phyloP scores from a whole-genome alignment of 73 alveolate species.

The Tetrahymena elliotti region DNA sequence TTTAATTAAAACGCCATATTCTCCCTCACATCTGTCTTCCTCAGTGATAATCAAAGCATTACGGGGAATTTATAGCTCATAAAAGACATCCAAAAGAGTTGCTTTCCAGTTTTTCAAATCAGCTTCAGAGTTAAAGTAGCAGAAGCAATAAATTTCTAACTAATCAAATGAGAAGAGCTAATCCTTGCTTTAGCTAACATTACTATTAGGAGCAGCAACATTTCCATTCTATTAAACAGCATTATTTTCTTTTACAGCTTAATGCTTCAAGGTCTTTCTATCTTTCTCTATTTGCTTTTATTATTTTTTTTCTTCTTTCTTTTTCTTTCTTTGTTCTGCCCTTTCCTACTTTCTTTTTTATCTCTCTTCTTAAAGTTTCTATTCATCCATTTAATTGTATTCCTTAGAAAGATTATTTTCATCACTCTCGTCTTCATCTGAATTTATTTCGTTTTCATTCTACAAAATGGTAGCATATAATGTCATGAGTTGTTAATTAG shows the following conservation, averaged over 20 bases:
- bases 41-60: not conserved
- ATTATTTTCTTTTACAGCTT: not conserved
- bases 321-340: not conserved
- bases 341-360: not conserved
- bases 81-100: not conserved
- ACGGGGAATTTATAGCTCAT: not conserved
- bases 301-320: not conserved
- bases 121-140: not conserved
- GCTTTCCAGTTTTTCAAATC: not conserved
- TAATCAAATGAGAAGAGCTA: not conserved
- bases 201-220: no score
- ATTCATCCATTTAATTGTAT: not conserved
- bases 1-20: not conserved
- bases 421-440: not conserved
- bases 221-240: no score
- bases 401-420: not conserved
- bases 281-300: not conserved
- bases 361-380: not conserved
- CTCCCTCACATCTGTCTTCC: not conserved
- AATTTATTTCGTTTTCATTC: not conserved
- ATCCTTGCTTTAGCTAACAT: not conserved
- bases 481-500: not conserved
- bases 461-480: not conserved
- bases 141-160: not conserved
- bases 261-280: not conserved